Conservation (phyloP, 768 basidiomycete species). For the Trametes cinnabarina region DNA sequence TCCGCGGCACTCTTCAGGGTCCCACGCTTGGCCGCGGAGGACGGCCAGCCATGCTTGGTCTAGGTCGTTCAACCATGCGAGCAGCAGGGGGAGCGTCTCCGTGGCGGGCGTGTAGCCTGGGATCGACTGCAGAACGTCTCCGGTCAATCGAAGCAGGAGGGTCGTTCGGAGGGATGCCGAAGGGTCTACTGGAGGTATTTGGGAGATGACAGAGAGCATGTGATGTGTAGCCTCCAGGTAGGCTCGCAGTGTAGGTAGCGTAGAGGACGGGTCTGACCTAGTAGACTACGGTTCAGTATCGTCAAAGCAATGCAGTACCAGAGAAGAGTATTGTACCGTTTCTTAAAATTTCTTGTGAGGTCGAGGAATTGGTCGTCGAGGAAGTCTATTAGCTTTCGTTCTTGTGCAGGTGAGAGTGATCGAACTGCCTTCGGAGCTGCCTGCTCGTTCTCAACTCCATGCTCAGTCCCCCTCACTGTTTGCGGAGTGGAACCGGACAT, state of each 20-base stretch:
- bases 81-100: conserved; percentile 47
- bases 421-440: neutral
- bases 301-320: neutral
- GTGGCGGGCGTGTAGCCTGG: conserved; percentile 55
- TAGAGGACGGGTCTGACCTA: conserved; percentile 48
- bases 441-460: neutral
- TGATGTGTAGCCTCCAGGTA: conserved; percentile 60
- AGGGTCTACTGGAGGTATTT: conserved; percentile 71
- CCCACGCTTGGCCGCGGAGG: conserved; percentile 65
- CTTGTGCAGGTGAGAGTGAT: conserved; percentile 41
- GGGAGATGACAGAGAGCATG: conserved; percentile 62
- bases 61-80: conserved; percentile 70
- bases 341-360: conserved; percentile 68
- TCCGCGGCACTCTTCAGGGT: conserved; percentile 44
- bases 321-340: conserved; percentile 47
- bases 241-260: conserved; percentile 52
- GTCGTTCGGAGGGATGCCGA: conserved; percentile 65
- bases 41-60: conserved; percentile 74
- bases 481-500: no score
- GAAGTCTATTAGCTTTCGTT: conserved; percentile 60
- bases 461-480: no score
- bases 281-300: neutral
- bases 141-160: conserved; percentile 69
- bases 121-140: conserved; percentile 59
- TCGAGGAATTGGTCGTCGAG: conserved; percentile 66